phyloP scores from a whole-genome alignment of 306 rosid species.

The Cercis canadensis region DNA sequence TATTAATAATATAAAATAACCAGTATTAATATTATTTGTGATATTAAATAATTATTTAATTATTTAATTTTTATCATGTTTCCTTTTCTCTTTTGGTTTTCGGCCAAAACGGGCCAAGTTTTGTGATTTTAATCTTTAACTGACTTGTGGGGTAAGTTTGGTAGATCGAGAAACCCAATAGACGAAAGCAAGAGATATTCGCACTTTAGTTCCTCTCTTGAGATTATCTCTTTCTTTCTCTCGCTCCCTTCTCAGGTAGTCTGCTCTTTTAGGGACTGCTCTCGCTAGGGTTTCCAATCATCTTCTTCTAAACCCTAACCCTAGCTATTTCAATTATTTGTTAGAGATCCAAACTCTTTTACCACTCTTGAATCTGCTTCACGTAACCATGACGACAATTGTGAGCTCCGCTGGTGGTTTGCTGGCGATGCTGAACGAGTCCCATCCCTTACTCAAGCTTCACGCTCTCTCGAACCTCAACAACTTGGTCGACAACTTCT shows the following conservation, averaged over 20 bases:
- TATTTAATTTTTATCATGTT: too few species aligned
- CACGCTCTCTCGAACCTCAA: conserved; percentile 92
- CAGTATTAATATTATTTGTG: too few species aligned
- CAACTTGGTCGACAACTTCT: conserved; percentile 83
- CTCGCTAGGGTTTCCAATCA: conserved; percentile 49
- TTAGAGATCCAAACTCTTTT: not conserved
- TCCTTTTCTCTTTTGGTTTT: too few species aligned
- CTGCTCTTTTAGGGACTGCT: not conserved
- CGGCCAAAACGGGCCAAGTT: too few species aligned
- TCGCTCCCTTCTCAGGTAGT: not conserved
- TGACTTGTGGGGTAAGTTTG: conserved; percentile 43
- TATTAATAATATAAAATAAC: too few species aligned
- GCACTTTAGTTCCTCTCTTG: not conserved
- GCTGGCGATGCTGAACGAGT: conserved; percentile 93
- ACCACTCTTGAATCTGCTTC: not conserved
- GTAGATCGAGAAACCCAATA: not conserved
- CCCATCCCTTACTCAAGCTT: conserved; percentile 80
- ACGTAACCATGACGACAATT: conserved; percentile 62
- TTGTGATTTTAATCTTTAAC: too few species aligned
- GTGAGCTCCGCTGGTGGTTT: conserved; percentile 96
- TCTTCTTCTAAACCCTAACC: conserved; percentile 45
- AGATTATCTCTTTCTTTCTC: not conserved
- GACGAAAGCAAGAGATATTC: conserved; percentile 2
- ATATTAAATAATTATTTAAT: too few species aligned
- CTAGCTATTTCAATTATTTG: conserved; percentile 28